phyloP scores from a whole-genome alignment of 139 green algal species.

The Picochlorum sp. region DNA sequence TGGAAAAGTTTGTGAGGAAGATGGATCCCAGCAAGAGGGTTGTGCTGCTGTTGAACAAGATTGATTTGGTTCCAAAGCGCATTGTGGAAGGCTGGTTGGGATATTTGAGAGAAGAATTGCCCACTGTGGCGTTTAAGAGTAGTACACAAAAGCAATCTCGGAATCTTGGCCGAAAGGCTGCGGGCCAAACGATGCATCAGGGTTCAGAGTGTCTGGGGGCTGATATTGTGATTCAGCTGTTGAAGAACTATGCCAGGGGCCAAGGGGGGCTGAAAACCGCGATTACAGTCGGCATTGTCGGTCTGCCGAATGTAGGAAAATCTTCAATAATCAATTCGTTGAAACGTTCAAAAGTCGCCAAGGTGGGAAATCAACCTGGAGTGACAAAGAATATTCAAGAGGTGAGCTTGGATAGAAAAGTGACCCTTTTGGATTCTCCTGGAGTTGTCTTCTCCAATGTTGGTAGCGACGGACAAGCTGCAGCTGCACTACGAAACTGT shows the following conservation, averaged over 20 bases:
- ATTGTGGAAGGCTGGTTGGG: slow-evolving; percentile 85
- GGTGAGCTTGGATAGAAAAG: slow-evolving; percentile 87
- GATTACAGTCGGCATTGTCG: slow-evolving; percentile 95
- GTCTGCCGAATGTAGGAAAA: slow-evolving; percentile 98
- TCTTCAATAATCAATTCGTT: slow-evolving; percentile 94
- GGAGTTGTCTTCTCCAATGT: slow-evolving; percentile 68
- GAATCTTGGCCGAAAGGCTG: slow-evolving; percentile 11
- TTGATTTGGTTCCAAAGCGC: slow-evolving; percentile 88
- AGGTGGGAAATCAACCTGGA: slow-evolving; percentile 77
- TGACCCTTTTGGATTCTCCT: slow-evolving; percentile 91
- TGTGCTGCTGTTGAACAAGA: slow-evolving; percentile 98
- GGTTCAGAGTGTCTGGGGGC: slow-evolving; percentile 45
- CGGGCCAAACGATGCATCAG: slow-evolving; percentile 7
- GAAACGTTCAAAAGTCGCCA: slow-evolving; percentile 75
- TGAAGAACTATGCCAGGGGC: slow-evolving; percentile 94
- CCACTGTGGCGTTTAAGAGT: slow-evolving; percentile 93
- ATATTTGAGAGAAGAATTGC: slow-evolving; percentile 89
- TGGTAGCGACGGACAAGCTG: slow-evolving; percentile 45
- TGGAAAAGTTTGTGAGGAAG: slow-evolving; percentile 80
- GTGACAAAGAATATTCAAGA: slow-evolving; percentile 82
- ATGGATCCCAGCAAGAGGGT: slow-evolving; percentile 80
- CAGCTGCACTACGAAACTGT: slow-evolving; percentile 74
- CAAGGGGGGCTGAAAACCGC: slow-evolving; percentile 75
- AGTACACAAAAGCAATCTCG: slow-evolving; percentile 74
- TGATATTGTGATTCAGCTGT: slow-evolving; percentile 91